Evolutionary conservation across 1,284 basidiomycete genomes (phyloP), one percentile per base, ranked within the genome.

Genomic region (Baeospora myosura): DNA sequence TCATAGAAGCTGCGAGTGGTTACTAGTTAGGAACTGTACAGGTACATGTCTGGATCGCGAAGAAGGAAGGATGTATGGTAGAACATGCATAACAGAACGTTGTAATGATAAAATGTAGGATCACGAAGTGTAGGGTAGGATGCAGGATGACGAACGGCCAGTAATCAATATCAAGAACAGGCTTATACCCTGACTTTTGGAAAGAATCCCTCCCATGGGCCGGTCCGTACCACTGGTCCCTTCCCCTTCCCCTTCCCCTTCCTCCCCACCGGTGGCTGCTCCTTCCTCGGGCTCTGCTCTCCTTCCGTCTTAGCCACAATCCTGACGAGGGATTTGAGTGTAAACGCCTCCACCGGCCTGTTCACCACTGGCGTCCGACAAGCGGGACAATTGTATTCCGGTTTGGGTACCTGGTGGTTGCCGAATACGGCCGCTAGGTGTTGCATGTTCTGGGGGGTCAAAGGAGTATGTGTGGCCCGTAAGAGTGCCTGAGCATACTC

Each of bases 311-410:
- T 58, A 2, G 71, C 71, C 10, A 80, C 56, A 3, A 65, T 63
- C 20, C 66, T 59, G 4, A 78, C 66, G 18, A 85, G 47, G 1
- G 64, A 58, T 58, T 84, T 86, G 38, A 86, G 52, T 5, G 66
- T 62, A 54, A 73, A 86, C 38, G 71, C 70, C 53, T 84, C 78
- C 0, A 70, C 63, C 0, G 83, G 83, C 18, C 62, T 66, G 8
- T 52, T 62, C 29, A 58, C 57, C 8, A 80, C 69, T 6, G 54
- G 50, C 35, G 66, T 62, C 32, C 83, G 68, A 50, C 83, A 87
- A 3, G 71, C 71, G 1, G 83, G 83, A 43, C 83, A 87, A 2
- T 74, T 75, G 52, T 80, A 85, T 24, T 66, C 52, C 0, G 77
- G 79, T 39, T 50, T 46, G 4, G 52, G 52, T 18, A 44, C 40